These are phyloP conservation scores for Neonectria faginata DNA, from an alignment of 2,329 filamentous ascomycete species.

Conservation along the genomic window DNA sequence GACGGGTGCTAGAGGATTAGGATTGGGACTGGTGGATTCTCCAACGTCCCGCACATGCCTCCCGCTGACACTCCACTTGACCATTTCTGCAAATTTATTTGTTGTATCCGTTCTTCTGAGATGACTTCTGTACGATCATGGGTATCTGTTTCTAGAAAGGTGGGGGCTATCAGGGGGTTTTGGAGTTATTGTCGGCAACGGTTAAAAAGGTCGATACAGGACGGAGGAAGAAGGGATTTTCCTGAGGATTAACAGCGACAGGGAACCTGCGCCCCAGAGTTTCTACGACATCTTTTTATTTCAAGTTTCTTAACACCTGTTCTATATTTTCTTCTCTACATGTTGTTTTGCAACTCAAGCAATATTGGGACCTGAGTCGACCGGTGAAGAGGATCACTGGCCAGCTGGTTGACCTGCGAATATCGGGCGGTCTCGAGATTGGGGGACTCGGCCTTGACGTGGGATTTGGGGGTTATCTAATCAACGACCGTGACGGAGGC, in stretches of 20 bases:
- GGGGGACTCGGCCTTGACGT: not conserved
- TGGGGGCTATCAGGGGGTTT: constrained; percentile 33
- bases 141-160: constrained; percentile 43
- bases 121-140: constrained; percentile 46
- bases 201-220: constrained; percentile 44
- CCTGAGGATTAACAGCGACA: constrained; percentile 27
- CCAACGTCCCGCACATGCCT: not conserved
- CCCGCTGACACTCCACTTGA: constrained; percentile 27
- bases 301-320: constrained; percentile 32
- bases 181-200: constrained; percentile 43
- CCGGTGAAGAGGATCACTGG: constrained; percentile 2
- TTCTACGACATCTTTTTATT: constrained; percentile 35
- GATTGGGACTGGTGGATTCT: constrained; percentile 6
- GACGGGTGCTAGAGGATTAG: constrained; percentile 41
- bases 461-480: constrained; percentile 15
- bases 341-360: constrained; percentile 8
- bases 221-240: constrained; percentile 31
- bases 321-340: constrained; percentile 14
- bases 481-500: constrained; percentile 20
- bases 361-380: not conserved
- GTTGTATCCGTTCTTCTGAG: constrained; percentile 27
- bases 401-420: constrained; percentile 10
- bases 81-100: constrained; percentile 28
- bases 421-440: constrained; percentile 1
- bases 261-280: constrained; percentile 31